Evolutionary conservation across 2,329 filamentous ascomycete species (phyloP), one percentile per base, ranked within the genome.

Genomic region (Colletotrichum siamense): DNA sequence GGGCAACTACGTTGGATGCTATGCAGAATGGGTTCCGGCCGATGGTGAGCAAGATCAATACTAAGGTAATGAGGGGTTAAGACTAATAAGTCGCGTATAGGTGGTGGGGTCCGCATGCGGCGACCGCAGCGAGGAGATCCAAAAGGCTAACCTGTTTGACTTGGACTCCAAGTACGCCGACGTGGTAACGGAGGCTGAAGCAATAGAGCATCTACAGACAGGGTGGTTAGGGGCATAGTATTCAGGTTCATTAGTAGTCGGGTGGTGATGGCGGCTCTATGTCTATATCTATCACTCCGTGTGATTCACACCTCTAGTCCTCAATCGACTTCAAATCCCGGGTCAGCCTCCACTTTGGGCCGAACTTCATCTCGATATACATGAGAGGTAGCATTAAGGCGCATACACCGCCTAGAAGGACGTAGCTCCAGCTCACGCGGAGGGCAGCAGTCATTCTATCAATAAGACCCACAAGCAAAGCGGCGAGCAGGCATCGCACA

Each of bases 381-480:
- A 81, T 80, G 12, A 80, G 68, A 2, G 79, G 78, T 8, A 79
- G 36, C 5, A 79, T 71, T 8, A 71, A 39, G 5, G 73, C 63
- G 28, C 79, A 81, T 6, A 80, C 72, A 6, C 78, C 74, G 5
- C 77, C 79, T 1, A 80, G 76, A 8, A 81, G 73, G 3, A 80
- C 69, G 44, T 81, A 81, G 5, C 75, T 78, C 79, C 79, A 81
- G 32, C 75, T 77, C 16, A 79, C 78, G 0, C 76, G 69, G 3
- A 82, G 67, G 0, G 59, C 39, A 3, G 68, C 66, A 1, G 80
- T 81, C 79, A 81, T 81, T 7, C 73, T 72, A 59, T 82, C 79
- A n/a, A 82, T 83, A 12, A 81, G 28, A 5, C 80, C 77, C 1
- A 83, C 82, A 8, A 82, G 65, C 4, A 83, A 57, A 1, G 82